Base-by-base conservation (phyloP, 495 filamentous ascomycete genomes). In the Geopyxis carbonaria region DNA sequence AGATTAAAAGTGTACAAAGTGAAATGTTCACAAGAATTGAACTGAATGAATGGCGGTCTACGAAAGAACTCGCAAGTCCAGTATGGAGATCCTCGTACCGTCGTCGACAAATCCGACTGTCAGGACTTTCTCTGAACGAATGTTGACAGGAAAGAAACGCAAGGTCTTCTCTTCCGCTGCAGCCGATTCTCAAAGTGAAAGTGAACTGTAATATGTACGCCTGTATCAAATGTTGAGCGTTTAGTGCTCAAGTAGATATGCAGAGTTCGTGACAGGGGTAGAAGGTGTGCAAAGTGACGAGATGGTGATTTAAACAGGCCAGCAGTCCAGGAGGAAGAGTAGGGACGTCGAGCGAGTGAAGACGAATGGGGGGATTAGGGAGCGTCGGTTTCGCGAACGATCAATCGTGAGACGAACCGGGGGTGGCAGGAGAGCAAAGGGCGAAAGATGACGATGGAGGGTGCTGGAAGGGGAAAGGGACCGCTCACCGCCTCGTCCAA, bases 1-100 rank as follows among this genome's bases (percentile, higher is more conserved):
- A 45, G 29, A 39, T 45, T 53, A 53, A 48, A 47, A 53, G 42
- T 41, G 45, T 53, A 53, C 27, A 40, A 13, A 13, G 36, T 29
- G 28, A 52, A 52, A 45, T 53, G 50, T 48, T 53, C 48, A 53
- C 50, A 53, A 53, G 48, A 53, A 53, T 42, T 36, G 49, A 53
- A 53, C n/a, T 38, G 22, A 45, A 38, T 39, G 46, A 45, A 30
- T 18, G 11, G 31, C 31, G 31, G 20, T 34, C 20, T 15, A 34
- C 23, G 45, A 43, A 42, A 27, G 18, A 40, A 34, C 22, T n/a
- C n/a, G n/a, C n/a, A n/a, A n/a, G n/a, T n/a, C n/a, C 23, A 36
- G 31, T 34, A 45, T 11, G 16, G 31, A 34, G 42, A 50, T 31
- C 46, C 45, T 24, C 30, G 37, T n/a, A n/a, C n/a, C n/a, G n/a